These are phyloP conservation scores for Rhizoctonia solani DNA, from an alignment of 1,284 basidiomycete genomes.

Conservation along the genomic window DNA sequence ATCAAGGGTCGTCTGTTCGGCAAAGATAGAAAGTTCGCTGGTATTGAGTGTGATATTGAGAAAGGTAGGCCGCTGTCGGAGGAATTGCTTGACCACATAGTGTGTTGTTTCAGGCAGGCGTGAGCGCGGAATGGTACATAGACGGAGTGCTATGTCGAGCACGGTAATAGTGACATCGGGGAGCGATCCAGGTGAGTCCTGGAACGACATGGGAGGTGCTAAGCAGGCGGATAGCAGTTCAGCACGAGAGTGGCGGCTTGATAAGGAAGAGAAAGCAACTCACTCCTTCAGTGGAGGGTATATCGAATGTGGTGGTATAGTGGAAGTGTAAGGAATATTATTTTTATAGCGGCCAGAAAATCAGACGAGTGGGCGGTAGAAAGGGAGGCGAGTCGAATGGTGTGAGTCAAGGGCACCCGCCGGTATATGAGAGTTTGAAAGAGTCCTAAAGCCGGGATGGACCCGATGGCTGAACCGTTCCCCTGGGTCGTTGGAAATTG, in stretches of 20 bases:
- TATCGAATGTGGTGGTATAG: neutral
- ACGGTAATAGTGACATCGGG: conserved; percentile 63
- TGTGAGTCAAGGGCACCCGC: conserved; percentile 34
- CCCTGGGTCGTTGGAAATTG: neutral
- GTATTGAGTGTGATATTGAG: conserved; percentile 76
- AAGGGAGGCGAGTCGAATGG: neutral
- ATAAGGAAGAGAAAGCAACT: too few species aligned
- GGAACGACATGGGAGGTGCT: conserved; percentile 13
- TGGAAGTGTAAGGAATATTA: neutral
- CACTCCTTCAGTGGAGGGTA: neutral
- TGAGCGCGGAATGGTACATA: conserved; percentile 69
- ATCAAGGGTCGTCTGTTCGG: conserved; percentile 58
- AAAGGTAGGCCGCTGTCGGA: conserved; percentile 65
- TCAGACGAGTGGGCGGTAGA: neutral
- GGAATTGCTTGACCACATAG: conserved; percentile 67
- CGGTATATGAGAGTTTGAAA: conserved; percentile 32
- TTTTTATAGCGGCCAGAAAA: neutral
- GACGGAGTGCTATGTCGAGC: conserved; percentile 67
- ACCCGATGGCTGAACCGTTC: conserved; percentile 8
- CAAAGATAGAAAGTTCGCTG: conserved; percentile 72
- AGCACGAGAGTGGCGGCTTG: too few species aligned
- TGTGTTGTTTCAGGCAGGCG: conserved; percentile 62
- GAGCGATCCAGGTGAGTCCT: conserved; percentile 2
- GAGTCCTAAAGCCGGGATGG: conserved; percentile 1
- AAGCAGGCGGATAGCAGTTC: too few species aligned